These are phyloP conservation scores for Coemansia sp. DNA, from an alignment of 192 early-diverging fungal genomes.

Conservation along the genomic window DNA sequence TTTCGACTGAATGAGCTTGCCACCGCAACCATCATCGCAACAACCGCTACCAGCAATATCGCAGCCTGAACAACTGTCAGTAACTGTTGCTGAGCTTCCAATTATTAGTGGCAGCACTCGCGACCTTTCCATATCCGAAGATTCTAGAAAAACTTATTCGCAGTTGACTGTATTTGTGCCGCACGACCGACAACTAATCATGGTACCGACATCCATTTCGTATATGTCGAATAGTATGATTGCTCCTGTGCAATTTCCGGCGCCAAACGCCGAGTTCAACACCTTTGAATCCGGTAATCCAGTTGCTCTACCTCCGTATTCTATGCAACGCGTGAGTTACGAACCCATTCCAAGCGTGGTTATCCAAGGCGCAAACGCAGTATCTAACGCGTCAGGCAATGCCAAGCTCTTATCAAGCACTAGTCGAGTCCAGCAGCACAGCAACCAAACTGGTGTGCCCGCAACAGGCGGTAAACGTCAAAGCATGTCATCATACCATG, in stretches of 20 bases:
- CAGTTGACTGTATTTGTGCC: constrained; percentile 24
- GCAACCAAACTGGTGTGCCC: too few species aligned
- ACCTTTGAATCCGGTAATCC: constrained; percentile 4
- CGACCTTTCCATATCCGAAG: not conserved
- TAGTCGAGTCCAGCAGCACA: too few species aligned
- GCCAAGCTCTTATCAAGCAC: too few species aligned
- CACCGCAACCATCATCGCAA: constrained; percentile 1
- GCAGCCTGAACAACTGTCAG: not conserved
- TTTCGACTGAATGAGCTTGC: not conserved
- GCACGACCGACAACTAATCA: constrained; percentile 25
- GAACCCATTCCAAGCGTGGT: not conserved
- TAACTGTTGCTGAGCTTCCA: not conserved
- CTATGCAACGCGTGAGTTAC: not conserved
- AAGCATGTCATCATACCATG: not conserved
- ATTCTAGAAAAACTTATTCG: constrained; percentile 5
- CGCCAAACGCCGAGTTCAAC: not conserved
- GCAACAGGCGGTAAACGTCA: too few species aligned
- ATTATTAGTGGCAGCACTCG: not conserved
- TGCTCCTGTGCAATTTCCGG: constrained; percentile 8
- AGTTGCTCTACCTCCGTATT: not conserved
- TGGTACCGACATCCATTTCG: constrained; percentile 24
- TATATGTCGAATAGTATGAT: constrained; percentile 15
- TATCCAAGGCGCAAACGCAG: too few species aligned
- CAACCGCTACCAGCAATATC: not conserved
- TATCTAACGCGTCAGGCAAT: too few species aligned